phyloP scores from a whole-genome alignment of 257 asterid species.

The Solanum raphanifolium region DNA sequence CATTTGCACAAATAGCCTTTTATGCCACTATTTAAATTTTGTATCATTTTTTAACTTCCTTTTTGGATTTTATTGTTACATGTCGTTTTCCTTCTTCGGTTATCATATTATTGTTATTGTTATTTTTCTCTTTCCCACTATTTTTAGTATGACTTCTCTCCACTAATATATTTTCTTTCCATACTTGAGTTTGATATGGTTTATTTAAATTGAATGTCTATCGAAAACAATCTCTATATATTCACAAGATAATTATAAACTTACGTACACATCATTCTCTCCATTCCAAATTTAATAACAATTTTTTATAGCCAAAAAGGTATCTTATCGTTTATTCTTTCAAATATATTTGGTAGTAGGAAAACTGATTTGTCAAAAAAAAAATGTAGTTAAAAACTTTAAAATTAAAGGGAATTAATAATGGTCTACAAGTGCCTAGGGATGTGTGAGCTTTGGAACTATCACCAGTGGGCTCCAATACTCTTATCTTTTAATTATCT shows the following conservation, averaged over 20 bases:
- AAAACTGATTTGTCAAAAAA: background rate
- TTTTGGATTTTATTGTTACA: no score
- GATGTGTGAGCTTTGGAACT: background rate
- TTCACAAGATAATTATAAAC: accelerated
- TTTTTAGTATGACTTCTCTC: background rate
- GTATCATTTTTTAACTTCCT: background rate
- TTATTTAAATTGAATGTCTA: background rate
- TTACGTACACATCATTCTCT: no score
- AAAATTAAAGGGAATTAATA: background rate
- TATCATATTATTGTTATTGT: background rate
- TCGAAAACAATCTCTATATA: accelerated
- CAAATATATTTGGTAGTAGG: background rate
- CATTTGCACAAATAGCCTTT: background rate
- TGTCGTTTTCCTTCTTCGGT: accelerated
- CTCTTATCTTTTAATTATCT: background rate
- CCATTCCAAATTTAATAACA: background rate
- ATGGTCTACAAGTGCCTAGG: background rate
- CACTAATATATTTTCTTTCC: accelerated
- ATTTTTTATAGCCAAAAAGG: background rate
- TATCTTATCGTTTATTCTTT: background rate
- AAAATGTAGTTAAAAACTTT: background rate
- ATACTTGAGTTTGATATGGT: no score
- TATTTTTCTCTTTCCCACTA: no score
- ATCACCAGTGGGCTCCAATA: background rate
- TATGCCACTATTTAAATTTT: background rate